Evolutionary conservation across 495 filamentous ascomycete genomes (phyloP).

Genomic region (Podospora fimiseda): DNA sequence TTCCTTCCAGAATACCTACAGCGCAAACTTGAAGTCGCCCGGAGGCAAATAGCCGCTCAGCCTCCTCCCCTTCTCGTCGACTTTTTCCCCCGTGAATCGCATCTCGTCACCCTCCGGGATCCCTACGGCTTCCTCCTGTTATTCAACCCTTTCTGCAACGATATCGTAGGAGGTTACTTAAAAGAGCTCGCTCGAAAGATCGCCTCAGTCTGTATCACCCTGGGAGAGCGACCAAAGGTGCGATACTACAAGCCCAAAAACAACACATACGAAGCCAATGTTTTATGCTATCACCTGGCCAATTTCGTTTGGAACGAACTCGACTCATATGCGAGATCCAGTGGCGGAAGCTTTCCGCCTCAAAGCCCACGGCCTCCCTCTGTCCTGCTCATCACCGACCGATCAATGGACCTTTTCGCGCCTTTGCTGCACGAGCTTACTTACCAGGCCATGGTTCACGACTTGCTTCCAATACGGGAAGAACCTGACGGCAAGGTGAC

Average conservation of each 20-base stretch:
- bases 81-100: constrained; percentile 86
- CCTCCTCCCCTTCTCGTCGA: constrained; percentile 68
- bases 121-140: constrained; percentile 91
- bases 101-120: constrained; percentile 83
- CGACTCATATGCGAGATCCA: constrained; percentile 69
- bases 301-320: constrained; percentile 88
- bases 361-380: constrained; percentile 73
- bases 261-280: constrained; percentile 75
- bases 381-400: constrained; percentile 78
- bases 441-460: constrained; percentile 96
- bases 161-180: constrained; percentile 73
- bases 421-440: constrained; percentile 94
- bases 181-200: constrained; percentile 83
- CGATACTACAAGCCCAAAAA: constrained; percentile 77
- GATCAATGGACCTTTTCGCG: constrained; percentile 83
- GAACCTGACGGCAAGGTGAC: constrained; percentile 65
- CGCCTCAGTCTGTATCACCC: constrained; percentile 70
- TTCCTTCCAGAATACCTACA: constrained; percentile 38
- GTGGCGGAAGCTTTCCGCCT: constrained; percentile 85
- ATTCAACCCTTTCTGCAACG: constrained; percentile 85
- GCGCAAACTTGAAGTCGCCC: constrained; percentile 46
- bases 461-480: constrained; percentile 81
- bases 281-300: constrained; percentile 80
- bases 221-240: constrained; percentile 85
- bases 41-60: constrained; percentile 64